phyloP scores from a whole-genome alignment of 2,329 filamentous ascomycete species.

The Pochonia chlamydosporia region DNA sequence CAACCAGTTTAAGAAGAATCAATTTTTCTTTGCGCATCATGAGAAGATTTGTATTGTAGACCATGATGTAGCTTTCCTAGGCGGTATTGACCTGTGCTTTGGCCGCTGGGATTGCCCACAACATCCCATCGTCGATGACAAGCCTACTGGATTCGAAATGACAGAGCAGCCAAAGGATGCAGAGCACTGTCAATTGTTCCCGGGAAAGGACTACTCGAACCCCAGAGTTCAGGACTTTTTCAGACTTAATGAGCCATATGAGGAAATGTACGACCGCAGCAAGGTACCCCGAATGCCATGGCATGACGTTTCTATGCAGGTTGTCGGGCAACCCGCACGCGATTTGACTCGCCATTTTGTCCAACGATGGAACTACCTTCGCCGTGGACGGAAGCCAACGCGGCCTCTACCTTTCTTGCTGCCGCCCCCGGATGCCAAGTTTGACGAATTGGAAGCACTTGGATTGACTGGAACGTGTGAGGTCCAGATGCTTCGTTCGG shows the following conservation, averaged over 20 bases:
- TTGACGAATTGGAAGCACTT: slow-evolving; percentile 77
- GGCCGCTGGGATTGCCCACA: slow-evolving; percentile 96
- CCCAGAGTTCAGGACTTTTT: slow-evolving; percentile 94
- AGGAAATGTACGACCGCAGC: slow-evolving; percentile 95
- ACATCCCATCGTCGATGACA: slow-evolving; percentile 86
- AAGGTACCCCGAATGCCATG: slow-evolving; percentile 93
- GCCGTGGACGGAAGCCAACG: slow-evolving; percentile 87
- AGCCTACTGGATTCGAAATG: slow-evolving; percentile 87
- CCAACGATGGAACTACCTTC: slow-evolving; percentile 95
- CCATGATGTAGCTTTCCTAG: slow-evolving; percentile 91
- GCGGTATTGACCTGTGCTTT: slow-evolving; percentile 94
- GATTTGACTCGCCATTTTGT: slow-evolving; percentile 95
- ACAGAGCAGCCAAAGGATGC: slow-evolving; percentile 72
- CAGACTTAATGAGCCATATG: slow-evolving; percentile 86
- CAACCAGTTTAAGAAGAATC: slow-evolving; percentile 97
- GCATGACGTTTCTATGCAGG: slow-evolving; percentile 98
- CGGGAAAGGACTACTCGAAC: slow-evolving; percentile 97
- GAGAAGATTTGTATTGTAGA: slow-evolving; percentile 98
- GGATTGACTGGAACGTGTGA: slow-evolving; percentile 93
- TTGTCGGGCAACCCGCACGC: slow-evolving; percentile 90
- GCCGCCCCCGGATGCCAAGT: slow-evolving; percentile 85
- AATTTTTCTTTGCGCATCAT: slow-evolving; percentile 98
- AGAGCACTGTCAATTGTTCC: slow-evolving; percentile 93
- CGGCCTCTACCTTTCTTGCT: slow-evolving; percentile 89
- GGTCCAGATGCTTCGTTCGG: slow-evolving; percentile 90